These are phyloP conservation scores for Salix suchowensis DNA, from an alignment of 345 rosid species.

Conservation along the genomic window DNA sequence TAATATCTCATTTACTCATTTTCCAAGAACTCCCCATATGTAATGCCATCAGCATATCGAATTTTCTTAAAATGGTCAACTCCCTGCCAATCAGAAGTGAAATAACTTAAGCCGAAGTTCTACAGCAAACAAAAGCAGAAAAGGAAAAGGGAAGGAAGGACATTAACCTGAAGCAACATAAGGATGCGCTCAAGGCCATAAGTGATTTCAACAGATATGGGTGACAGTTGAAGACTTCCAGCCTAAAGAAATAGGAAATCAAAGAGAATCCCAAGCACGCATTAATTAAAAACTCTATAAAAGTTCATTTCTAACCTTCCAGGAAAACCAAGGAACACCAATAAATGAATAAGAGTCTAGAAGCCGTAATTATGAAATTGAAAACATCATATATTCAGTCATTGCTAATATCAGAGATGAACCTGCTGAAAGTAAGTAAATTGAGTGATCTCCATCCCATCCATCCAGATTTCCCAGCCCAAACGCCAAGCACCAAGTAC, in stretches of 20 bases:
- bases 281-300: background rate
- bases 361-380: background rate
- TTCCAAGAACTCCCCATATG: constrained; percentile 95
- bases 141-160: constrained; percentile 4
- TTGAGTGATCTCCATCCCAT: constrained; percentile 98
- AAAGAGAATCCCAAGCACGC: constrained; percentile 1
- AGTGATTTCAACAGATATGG: constrained; percentile 93
- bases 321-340: background rate
- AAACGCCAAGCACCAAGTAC: constrained; percentile 99
- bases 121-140: constrained; percentile 8
- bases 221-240: constrained; percentile 88
- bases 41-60: constrained; percentile 84
- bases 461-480: constrained; percentile 99
- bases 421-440: constrained; percentile 99
- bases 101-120: constrained; percentile 27
- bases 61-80: constrained; percentile 98
- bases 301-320: background rate
- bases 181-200: constrained; percentile 97
- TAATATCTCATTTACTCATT: constrained; percentile 59
- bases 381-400: background rate
- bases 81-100: constrained; percentile 44
- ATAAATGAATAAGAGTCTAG: background rate
- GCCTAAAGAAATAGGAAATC: constrained; percentile 40
- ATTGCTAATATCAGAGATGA: constrained; percentile 6
- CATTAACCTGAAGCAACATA: constrained; percentile 88